Evolutionary conservation across 495 filamentous ascomycete species (phyloP).

Genomic region (Choiromyces venosus): DNA sequence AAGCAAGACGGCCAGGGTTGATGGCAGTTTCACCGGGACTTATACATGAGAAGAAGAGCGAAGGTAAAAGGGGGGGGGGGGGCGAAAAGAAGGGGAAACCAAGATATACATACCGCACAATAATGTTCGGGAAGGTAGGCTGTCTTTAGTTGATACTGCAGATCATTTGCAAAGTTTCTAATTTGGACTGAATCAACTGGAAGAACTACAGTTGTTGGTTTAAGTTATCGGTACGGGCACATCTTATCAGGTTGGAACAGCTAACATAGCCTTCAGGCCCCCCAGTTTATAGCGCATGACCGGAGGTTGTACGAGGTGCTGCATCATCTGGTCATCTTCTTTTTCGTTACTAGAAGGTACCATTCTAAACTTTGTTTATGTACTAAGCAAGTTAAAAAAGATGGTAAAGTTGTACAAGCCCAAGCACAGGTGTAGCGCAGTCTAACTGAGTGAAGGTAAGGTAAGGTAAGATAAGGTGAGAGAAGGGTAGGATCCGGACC

Average conservation of each 20-base stretch:
- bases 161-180: background rate
- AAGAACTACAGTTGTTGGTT: background rate
- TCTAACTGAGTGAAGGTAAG: no score
- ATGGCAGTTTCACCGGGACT: background rate
- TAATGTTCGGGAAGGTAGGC: background rate
- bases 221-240: background rate
- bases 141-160: background rate
- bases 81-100: no score
- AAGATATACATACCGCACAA: background rate
- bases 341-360: background rate
- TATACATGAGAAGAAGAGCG: background rate
- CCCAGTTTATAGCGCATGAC: background rate
- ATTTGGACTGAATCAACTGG: background rate
- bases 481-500: no score
- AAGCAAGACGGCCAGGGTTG: background rate
- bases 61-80: background rate
- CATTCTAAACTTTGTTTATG: background rate
- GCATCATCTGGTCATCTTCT: background rate
- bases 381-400: no score
- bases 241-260: background rate
- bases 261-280: background rate
- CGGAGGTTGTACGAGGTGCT: background rate
- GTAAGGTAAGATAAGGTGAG: no score
- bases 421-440: no score
- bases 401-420: no score